Conservation (phyloP, 83 land plant species). For the Thuja plicata region DNA sequence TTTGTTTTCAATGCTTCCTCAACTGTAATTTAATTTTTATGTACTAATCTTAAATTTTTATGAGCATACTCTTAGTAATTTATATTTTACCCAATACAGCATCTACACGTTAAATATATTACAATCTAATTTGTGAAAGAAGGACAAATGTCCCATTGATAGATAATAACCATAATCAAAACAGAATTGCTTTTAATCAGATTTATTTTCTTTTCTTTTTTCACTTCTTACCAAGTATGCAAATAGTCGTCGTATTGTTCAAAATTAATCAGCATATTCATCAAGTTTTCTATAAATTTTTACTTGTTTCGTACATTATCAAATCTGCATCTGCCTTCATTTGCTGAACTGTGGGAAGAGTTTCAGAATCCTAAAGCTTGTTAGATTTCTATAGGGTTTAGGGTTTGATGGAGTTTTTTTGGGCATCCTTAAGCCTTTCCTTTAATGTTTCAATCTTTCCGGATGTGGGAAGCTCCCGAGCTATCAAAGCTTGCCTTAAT, state of each 20-base stretch:
- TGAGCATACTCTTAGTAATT: background rate
- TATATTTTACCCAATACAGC: too few species aligned
- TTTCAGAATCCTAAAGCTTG: background rate
- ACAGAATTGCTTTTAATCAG: background rate
- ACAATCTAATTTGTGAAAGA: background rate
- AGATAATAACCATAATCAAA: background rate
- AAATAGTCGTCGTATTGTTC: background rate
- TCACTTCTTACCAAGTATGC: background rate
- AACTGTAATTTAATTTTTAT: too few species aligned
- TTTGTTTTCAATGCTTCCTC: too few species aligned
- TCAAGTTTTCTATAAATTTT: background rate
- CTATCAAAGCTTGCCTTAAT: slow-evolving; percentile 51
- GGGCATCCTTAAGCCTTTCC: slow-evolving; percentile 52
- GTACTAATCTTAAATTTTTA: too few species aligned
- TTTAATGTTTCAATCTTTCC: slow-evolving; percentile 40
- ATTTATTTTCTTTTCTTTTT: background rate
- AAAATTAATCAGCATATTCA: background rate
- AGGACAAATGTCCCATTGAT: background rate
- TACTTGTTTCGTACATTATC: background rate
- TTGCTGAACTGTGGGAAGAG: background rate
- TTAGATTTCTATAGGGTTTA: background rate
- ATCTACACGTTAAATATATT: background rate
- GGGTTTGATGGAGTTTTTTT: slow-evolving; percentile 2
- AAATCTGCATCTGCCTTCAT: background rate
- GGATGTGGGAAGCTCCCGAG: slow-evolving; percentile 44